Conservation (phyloP, 257 asterid genomes). For the Rauvolfia tetraphylla region DNA sequence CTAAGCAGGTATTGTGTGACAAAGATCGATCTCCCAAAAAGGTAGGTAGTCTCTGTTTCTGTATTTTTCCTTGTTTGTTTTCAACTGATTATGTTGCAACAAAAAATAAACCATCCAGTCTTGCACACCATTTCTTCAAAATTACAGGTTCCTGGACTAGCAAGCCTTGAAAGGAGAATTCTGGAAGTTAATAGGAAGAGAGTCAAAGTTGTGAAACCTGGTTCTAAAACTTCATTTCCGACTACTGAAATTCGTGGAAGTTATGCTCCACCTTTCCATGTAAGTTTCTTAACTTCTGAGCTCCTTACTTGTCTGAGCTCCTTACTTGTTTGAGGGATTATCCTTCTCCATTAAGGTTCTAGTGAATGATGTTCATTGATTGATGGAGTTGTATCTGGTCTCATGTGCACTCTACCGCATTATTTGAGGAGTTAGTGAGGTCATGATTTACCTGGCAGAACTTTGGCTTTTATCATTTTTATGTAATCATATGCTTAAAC, state of each 20-base stretch:
- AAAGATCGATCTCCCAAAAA: conserved; percentile 82
- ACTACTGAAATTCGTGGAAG: conserved; percentile 87
- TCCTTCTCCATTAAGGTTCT: too few relatives aligned
- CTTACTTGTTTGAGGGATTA: neutral
- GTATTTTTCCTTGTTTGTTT: neutral
- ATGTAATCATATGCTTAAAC: too few relatives aligned
- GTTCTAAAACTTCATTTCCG: conserved; percentile 91
- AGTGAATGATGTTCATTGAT: neutral
- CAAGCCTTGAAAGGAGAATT: conserved; percentile 80
- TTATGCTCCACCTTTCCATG: conserved; percentile 94
- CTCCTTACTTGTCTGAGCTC: neutral
- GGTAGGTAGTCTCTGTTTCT: conserved; percentile 36
- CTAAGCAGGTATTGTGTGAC: conserved; percentile 71
- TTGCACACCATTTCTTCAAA: neutral
- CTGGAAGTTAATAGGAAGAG: conserved; percentile 83
- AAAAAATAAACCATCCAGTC: neutral
- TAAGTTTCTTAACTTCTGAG: conserved; percentile 24
- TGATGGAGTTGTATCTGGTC: too few relatives aligned
- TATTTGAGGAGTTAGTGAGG: neutral
- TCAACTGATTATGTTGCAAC: neutral
- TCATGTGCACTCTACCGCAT: neutral
- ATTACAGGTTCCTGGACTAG: conserved; percentile 72
- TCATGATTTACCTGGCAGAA: neutral
- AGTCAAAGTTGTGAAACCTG: conserved; percentile 88
- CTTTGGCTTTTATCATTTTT: neutral